Evolutionary conservation across 768 basidiomycete species (phyloP).

Genomic region (Russula vinacea): DNA sequence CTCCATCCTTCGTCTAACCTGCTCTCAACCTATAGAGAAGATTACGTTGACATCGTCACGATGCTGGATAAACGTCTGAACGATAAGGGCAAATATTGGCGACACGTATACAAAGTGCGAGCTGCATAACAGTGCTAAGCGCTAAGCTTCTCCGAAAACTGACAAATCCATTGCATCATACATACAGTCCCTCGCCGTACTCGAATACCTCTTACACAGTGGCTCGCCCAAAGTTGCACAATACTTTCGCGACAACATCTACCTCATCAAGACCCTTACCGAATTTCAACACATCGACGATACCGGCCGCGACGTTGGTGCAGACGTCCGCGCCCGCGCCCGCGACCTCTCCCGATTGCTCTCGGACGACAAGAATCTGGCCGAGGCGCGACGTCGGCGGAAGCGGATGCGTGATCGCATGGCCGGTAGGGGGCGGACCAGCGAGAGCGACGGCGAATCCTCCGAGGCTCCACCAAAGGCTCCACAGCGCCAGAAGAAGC

Average conservation of each 20-base stretch:
- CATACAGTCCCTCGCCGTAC: conserved; percentile 72
- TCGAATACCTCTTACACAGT: conserved; percentile 91
- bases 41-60: conserved; percentile 98
- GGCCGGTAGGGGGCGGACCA: conserved; percentile 44
- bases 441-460: conserved; percentile 41
- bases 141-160: not conserved
- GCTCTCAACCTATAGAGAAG: conserved; percentile 47
- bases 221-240: conserved; percentile 95
- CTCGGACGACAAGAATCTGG: conserved; percentile 72
- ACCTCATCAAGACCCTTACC: conserved; percentile 95
- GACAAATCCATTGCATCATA: not conserved
- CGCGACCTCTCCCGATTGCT: conserved; percentile 94
- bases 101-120: conserved; percentile 93
- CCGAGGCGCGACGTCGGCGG: conserved; percentile 71
- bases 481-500: conserved; percentile 26
- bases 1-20: conserved; percentile 31
- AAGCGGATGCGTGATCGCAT: conserved; percentile 90
- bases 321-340: conserved; percentile 91
- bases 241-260: conserved; percentile 94
- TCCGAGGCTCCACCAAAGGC: conserved; percentile 33
- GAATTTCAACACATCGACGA: conserved; percentile 97
- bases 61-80: conserved; percentile 96
- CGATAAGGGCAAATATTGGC: conserved; percentile 99
- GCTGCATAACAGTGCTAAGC: not conserved
- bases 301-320: conserved; percentile 87